Evolutionary conservation across 108 stramenopile species (phyloP).

Genomic region (Conticribra weissflogii): DNA sequence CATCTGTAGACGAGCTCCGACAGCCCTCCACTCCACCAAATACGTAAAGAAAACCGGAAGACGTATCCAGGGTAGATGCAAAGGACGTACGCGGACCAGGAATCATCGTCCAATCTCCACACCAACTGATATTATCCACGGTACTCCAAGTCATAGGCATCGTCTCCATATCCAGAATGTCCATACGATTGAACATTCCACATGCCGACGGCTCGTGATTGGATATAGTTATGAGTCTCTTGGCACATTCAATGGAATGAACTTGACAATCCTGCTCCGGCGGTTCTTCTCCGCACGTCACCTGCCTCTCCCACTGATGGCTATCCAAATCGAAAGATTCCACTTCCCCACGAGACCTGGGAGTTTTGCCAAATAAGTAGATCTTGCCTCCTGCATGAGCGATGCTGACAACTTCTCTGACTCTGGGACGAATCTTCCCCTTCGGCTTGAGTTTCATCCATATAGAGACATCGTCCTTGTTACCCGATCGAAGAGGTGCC

Average conservation of each 20-base stretch:
- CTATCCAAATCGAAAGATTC: neutral
- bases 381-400: conserved; percentile 5
- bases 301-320: conserved; percentile 3
- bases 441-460: conserved; percentile 7
- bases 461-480: neutral
- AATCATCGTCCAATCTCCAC: conserved; percentile 13
- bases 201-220: conserved; percentile 9
- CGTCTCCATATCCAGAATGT: conserved; percentile 3
- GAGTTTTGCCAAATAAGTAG: conserved; percentile 6
- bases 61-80: conserved; percentile 4
- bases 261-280: conserved; percentile 15
- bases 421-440: conserved; percentile 1
- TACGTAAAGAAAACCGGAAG: conserved; percentile 3
- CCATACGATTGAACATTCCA: conserved; percentile 18
- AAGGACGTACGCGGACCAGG: conserved; percentile 6
- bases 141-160: conserved; percentile 14
- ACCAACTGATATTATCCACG: conserved; percentile 7
- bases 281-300: conserved; percentile 18
- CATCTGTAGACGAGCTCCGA: neutral
- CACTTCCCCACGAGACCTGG: conserved; percentile 11
- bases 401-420: neutral
- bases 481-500: neutral
- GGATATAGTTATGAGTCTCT: conserved; percentile 4
- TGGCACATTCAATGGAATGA: conserved; percentile 4
- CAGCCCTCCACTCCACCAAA: conserved; percentile 20